Evolutionary conservation across 345 rosid genomes (phyloP).

Genomic region (Lepidium sativum): DNA sequence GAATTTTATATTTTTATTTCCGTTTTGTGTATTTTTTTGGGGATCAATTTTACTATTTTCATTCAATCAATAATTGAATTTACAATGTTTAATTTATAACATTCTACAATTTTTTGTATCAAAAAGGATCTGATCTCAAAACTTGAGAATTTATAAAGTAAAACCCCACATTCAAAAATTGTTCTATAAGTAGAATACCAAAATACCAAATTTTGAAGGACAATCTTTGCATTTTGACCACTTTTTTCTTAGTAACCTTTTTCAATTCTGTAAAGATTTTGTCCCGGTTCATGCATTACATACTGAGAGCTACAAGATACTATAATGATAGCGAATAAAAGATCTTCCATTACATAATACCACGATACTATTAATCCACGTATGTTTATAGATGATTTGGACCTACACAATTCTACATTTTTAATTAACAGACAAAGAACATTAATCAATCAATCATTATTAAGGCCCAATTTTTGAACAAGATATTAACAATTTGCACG

Average conservation of each 20-base stretch:
- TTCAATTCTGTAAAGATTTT: background rate
- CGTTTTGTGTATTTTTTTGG: too few relatives aligned
- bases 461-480: constrained; percentile 17
- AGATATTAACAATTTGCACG: constrained; percentile 17
- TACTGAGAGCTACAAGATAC: background rate
- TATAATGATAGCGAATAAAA: background rate
- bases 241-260: background rate
- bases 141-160: too few relatives aligned
- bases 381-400: background rate
- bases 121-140: too few relatives aligned
- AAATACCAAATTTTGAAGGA: too few relatives aligned
- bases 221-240: too few relatives aligned
- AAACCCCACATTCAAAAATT: too few relatives aligned
- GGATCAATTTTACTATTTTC: too few relatives aligned
- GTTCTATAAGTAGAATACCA: too few relatives aligned
- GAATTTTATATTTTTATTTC: too few relatives aligned
- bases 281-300: constrained; percentile 7
- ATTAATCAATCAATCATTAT: constrained; percentile 14
- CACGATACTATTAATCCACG: background rate
- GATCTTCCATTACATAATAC: background rate
- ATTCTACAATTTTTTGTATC: too few relatives aligned
- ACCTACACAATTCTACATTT: constrained; percentile 5
- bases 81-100: too few relatives aligned
- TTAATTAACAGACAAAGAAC: background rate
- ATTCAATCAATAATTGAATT: too few relatives aligned